phyloP scores from a whole-genome alignment of 2,329 filamentous ascomycete genomes.

The Penicillium janthinellum region DNA sequence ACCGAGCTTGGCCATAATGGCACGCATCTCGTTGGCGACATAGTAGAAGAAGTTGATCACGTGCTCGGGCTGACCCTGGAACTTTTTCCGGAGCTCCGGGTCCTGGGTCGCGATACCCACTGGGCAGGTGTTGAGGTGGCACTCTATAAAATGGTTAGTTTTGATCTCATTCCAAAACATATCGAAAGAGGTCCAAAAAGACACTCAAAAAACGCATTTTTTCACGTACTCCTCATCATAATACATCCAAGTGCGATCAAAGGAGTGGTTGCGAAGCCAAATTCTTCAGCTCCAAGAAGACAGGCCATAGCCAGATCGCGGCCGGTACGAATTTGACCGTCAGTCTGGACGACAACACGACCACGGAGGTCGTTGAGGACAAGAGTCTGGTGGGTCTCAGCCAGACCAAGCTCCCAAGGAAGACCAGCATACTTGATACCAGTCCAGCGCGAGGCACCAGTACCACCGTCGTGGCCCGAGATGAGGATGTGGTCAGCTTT shows the following conservation, averaged over 20 bases:
- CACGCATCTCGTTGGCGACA: conserved; percentile 89
- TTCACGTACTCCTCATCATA: conserved; percentile 55
- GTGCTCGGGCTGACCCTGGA: conserved; percentile 88
- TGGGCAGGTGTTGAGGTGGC: conserved; percentile 71
- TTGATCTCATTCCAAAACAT: not conserved
- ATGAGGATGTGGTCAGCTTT: conserved; percentile 97
- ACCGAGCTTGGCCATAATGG: conserved; percentile 94
- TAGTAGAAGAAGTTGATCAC: conserved; percentile 99
- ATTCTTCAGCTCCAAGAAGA: conserved; percentile 95
- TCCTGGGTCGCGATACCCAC: conserved; percentile 96
- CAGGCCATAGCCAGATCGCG: conserved; percentile 93
- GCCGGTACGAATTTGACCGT: conserved; percentile 89
- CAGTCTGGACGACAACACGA: conserved; percentile 92
- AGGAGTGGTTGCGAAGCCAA: conserved; percentile 92
- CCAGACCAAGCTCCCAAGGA: conserved; percentile 94
- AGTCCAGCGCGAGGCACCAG: conserved; percentile 94
- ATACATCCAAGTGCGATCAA: conserved; percentile 97
- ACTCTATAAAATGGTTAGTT: conserved; percentile 23
- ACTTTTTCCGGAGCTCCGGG: conserved; percentile 91
- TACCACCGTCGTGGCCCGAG: conserved; percentile 95
- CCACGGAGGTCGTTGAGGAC: conserved; percentile 95
- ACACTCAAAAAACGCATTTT: not conserved
- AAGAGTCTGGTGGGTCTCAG: conserved; percentile 94
- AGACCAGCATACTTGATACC: conserved; percentile 96
- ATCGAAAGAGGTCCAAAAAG: not conserved